Conservation (phyloP, 257 asterid species). For the Solanum okadae region DNA sequence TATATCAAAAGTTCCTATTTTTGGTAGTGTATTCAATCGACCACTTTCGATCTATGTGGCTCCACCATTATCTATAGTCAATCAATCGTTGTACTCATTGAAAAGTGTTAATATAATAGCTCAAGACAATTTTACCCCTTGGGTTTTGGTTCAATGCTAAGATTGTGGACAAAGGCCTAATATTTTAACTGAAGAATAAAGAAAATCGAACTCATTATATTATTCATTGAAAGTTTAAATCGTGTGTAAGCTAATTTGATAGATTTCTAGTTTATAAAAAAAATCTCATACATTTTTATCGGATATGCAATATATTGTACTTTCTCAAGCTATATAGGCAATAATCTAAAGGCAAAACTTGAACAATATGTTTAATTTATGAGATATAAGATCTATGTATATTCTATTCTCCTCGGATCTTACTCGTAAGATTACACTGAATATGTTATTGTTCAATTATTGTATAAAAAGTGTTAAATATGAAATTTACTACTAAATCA, state of each 20-base stretch:
- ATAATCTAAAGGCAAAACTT: background rate
- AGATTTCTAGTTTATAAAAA: background rate
- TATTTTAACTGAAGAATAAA: too few species aligned
- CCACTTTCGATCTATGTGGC: background rate
- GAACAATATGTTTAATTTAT: background rate
- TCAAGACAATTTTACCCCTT: background rate
- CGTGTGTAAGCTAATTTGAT: background rate
- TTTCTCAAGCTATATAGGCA: background rate
- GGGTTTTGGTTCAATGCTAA: background rate
- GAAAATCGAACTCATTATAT: background rate
- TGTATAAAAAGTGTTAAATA: too few species aligned
- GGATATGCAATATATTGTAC: background rate
- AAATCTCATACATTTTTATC: too few species aligned
- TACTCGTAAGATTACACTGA: too few species aligned
- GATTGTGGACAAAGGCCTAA: background rate
- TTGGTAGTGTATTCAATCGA: too few species aligned
- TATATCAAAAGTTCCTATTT: too few species aligned
- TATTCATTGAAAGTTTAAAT: too few species aligned
- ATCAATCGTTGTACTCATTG: background rate
- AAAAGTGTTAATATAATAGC: background rate
- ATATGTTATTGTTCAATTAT: too few species aligned
- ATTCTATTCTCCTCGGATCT: accelerated
- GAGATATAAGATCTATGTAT: background rate
- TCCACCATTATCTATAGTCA: background rate
- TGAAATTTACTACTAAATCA: too few species aligned